Conservation (phyloP, 1,139 yeast genomes). For the Hemisphaericaspora xylofermentans region DNA sequence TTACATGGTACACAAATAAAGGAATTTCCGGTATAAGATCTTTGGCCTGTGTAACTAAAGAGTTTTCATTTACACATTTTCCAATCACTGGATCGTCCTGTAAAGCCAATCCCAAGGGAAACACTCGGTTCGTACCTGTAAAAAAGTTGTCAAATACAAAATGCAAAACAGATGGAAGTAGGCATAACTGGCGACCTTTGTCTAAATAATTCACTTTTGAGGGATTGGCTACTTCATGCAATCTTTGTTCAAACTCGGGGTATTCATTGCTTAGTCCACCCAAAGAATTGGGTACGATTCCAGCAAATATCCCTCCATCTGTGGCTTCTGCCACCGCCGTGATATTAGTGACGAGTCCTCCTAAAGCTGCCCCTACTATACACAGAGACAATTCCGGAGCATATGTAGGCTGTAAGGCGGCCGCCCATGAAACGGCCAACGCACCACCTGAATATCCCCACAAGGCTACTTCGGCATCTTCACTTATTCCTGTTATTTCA, state of each 20-base stretch:
- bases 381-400: conserved; percentile 31
- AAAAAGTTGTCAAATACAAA: not conserved
- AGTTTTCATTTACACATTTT: conserved; percentile 20
- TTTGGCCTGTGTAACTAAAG: conserved; percentile 19
- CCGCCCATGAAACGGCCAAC: conserved; percentile 31
- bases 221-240: conserved; percentile 10
- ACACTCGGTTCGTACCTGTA: conserved; percentile 17
- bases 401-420: conserved; percentile 29
- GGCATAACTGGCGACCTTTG: not conserved
- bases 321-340: conserved; percentile 23
- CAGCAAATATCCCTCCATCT: conserved; percentile 28
- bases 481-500: conserved; percentile 21
- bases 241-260: conserved; percentile 15
- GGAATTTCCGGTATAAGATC: conserved; percentile 30
- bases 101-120: conserved; percentile 18
- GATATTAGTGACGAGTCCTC: conserved; percentile 32
- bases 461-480: conserved; percentile 21
- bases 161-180: not conserved
- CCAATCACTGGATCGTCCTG: conserved; percentile 17
- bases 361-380: conserved; percentile 32
- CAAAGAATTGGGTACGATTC: conserved; percentile 27
- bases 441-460: conserved; percentile 36
- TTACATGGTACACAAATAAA: conserved; percentile 34
- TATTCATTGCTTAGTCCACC: conserved; percentile 29
- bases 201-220: not conserved